Evolutionary conservation across 1,139 yeast genomes (phyloP).

Genomic region (Suhomyces anneliseae): DNA sequence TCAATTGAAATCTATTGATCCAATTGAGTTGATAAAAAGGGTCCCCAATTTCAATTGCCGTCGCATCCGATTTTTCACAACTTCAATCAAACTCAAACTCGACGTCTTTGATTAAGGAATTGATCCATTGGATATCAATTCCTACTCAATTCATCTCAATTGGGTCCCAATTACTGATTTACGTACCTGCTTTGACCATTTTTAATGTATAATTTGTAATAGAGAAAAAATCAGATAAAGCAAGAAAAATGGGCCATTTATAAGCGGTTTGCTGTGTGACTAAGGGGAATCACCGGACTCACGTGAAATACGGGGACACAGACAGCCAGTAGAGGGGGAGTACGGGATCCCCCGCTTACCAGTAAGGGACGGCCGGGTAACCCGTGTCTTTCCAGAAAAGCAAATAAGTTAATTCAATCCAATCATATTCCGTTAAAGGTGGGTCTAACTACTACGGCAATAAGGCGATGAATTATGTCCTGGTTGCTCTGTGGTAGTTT

Average conservation of each 20-base stretch:
- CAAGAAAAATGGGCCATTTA: constrained; percentile 3
- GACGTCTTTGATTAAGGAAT: too few relatives aligned
- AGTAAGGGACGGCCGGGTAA: constrained; percentile 6
- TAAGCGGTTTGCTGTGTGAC: constrained; percentile 5
- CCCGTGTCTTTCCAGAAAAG: background rate
- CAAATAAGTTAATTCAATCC: too few relatives aligned
- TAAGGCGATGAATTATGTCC: too few relatives aligned
- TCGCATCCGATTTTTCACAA: too few relatives aligned
- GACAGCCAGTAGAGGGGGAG: background rate
- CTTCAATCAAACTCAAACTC: too few relatives aligned
- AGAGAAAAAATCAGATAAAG: background rate
- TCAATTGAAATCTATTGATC: background rate
- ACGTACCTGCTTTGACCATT: constrained; percentile 44
- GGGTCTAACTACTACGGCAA: too few relatives aligned
- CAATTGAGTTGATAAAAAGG: background rate
- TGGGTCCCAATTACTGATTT: background rate
- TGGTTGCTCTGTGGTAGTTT: too few relatives aligned
- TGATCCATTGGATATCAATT: too few relatives aligned
- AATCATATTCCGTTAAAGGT: too few relatives aligned
- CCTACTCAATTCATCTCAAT: background rate
- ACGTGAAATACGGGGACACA: constrained; percentile 1
- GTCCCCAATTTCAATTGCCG: too few relatives aligned
- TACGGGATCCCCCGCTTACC: background rate
- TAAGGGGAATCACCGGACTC: constrained; percentile 3
- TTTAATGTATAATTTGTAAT: constrained; percentile 2